Evolutionary conservation across 2,329 filamentous ascomycete species (phyloP).

Genomic region (Aspergillus flavus): DNA sequence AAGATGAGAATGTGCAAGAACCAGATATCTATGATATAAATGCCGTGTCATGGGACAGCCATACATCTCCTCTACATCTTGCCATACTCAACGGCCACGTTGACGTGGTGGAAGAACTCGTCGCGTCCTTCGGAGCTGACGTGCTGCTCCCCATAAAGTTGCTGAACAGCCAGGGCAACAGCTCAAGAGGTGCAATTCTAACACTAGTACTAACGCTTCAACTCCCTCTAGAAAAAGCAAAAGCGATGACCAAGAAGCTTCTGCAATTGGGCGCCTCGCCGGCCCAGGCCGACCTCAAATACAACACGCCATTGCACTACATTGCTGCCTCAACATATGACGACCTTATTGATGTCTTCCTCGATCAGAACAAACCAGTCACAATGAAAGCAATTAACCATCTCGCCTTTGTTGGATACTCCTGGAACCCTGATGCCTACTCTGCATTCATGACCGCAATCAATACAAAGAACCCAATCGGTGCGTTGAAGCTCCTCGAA

Average conservation of each 20-base stretch:
- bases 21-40: constrained; percentile 82
- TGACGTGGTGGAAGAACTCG: constrained; percentile 69
- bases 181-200: constrained; percentile 64
- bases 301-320: constrained; percentile 68
- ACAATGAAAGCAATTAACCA: constrained; percentile 69
- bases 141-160: constrained; percentile 74
- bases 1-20: constrained; percentile 63
- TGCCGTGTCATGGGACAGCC: constrained; percentile 76
- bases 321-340: constrained; percentile 57
- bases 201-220: constrained; percentile 69
- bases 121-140: constrained; percentile 75
- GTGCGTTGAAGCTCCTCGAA: constrained; percentile 64
- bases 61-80: constrained; percentile 73
- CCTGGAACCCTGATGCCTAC: constrained; percentile 39
- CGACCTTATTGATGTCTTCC: constrained; percentile 47
- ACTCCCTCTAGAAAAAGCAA: constrained; percentile 65
- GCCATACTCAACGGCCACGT: constrained; percentile 74
- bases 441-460: constrained; percentile 65
- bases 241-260: constrained; percentile 65
- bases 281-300: constrained; percentile 69
- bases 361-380: constrained; percentile 61
- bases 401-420: constrained; percentile 48
- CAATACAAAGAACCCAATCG: constrained; percentile 51
- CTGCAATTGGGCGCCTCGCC: constrained; percentile 71
- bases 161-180: constrained; percentile 44